Conservation (phyloP, 2,329 filamentous ascomycete genomes). For the Coniochaeta sp. region DNA sequence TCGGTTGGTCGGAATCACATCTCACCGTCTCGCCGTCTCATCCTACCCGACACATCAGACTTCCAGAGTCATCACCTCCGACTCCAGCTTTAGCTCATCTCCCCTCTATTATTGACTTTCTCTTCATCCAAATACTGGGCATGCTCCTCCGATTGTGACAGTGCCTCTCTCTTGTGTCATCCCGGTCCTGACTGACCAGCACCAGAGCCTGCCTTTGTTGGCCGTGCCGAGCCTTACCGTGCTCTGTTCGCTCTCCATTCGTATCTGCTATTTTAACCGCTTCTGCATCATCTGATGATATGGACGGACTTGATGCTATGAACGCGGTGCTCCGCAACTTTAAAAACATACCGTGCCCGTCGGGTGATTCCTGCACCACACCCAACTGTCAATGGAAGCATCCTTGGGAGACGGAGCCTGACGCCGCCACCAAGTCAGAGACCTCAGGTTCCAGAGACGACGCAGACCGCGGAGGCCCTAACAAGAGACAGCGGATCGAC, state of each 20-base stretch:
- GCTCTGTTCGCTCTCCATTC: not conserved
- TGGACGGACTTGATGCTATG: slow-evolving; percentile 8
- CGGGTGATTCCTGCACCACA: slow-evolving; percentile 14
- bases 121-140: not conserved
- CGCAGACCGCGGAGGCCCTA: not conserved
- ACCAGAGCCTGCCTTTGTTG: not conserved
- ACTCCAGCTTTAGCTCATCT: not conserved
- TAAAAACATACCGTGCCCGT: slow-evolving; percentile 17
- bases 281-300: not conserved
- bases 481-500: not conserved
- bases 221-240: not conserved
- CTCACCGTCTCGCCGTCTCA: not conserved
- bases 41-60: not conserved
- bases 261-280: too few relatives aligned
- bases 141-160: not conserved
- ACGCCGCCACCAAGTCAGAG: not conserved
- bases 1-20: not conserved
- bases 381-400: slow-evolving; percentile 14
- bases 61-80: not conserved
- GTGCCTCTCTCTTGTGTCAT: not conserved
- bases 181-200: not conserved
- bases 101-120: not conserved
- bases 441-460: not conserved
- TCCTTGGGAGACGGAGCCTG: slow-evolving; percentile 10
- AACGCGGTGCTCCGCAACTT: slow-evolving; percentile 18